Conservation (phyloP, 805 yeast species). For the Cyberlindnera petersonii region DNA sequence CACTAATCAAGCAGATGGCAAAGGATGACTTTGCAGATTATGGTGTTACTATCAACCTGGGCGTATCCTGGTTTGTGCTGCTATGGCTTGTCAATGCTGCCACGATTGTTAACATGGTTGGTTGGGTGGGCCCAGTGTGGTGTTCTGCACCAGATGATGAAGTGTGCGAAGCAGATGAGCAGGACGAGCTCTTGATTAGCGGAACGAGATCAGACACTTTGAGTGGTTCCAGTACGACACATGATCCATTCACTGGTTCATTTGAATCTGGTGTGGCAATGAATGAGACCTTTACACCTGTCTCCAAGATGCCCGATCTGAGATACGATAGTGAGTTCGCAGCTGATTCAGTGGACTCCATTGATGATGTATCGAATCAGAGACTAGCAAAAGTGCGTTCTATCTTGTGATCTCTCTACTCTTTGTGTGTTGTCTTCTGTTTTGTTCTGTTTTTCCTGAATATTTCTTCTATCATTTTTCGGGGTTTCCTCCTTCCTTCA, state of each 20-base stretch:
- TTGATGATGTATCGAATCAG: neutral
- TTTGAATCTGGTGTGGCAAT: neutral
- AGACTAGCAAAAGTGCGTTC: conserved; percentile 2
- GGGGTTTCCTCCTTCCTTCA: no score
- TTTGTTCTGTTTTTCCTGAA: no score
- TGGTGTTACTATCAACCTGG: conserved; percentile 43
- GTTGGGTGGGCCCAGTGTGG: conserved; percentile 47
- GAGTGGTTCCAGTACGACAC: neutral
- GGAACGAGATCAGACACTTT: conserved; percentile 1
- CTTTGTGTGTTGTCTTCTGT: no score
- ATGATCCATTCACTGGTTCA: conserved; percentile 1
- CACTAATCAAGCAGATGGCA: conserved; percentile 18
- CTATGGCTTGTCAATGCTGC: conserved; percentile 35
- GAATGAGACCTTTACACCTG: neutral
- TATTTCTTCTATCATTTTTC: no score
- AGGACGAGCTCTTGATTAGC: neutral
- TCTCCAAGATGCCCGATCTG: neutral
- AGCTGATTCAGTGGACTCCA: neutral
- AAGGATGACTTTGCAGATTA: conserved; percentile 36
- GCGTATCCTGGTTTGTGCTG: conserved; percentile 39
- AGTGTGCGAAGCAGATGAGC: conserved; percentile 8
- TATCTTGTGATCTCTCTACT: conserved; percentile 2
- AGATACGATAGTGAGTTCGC: conserved; percentile 1
- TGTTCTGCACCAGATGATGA: conserved; percentile 43
- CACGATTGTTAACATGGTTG: conserved; percentile 17